These are phyloP conservation scores for Apium graveolens DNA, from an alignment of 129 eudicot species.

Conservation along the genomic window DNA sequence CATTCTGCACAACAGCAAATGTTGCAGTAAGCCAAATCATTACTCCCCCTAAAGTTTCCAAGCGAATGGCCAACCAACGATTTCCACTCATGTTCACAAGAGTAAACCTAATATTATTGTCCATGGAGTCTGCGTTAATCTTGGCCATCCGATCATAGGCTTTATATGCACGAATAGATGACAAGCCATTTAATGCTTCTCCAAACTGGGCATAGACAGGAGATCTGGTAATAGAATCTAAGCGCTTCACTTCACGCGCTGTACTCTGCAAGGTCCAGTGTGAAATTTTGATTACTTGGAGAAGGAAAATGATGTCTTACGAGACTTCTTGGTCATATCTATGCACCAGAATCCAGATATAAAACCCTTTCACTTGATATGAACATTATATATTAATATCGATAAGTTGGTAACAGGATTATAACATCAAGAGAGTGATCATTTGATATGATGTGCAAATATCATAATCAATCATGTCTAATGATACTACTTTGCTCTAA, in stretches of 20 bases:
- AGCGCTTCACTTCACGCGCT: conserved; percentile 88
- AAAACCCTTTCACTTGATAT: background rate
- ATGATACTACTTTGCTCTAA: background rate
- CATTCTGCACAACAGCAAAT: conserved; percentile 88
- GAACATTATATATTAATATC: background rate
- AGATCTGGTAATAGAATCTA: conserved; percentile 80
- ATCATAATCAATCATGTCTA: background rate
- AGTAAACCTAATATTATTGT: conserved; percentile 82
- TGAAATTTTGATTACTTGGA: background rate
- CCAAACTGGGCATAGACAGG: conserved; percentile 98
- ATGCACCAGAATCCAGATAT: background rate
- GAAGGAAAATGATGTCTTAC: background rate
- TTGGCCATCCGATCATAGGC: conserved; percentile 88
- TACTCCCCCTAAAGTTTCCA: conserved; percentile 83
- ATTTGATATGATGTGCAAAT: background rate
- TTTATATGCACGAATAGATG: conserved; percentile 88
- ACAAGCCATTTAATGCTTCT: conserved; percentile 83
- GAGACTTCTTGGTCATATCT: background rate
- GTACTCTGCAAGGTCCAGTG: conserved; percentile 55
- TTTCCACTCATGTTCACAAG: conserved; percentile 77
- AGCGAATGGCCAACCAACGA: conserved; percentile 90
- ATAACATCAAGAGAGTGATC: background rate
- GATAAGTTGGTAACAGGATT: background rate
- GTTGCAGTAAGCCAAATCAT: conserved; percentile 98
- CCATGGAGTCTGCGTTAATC: conserved; percentile 88